Evolutionary conservation across 2,329 filamentous ascomycete genomes (phyloP).

Genomic region (Ilyonectria sp.): DNA sequence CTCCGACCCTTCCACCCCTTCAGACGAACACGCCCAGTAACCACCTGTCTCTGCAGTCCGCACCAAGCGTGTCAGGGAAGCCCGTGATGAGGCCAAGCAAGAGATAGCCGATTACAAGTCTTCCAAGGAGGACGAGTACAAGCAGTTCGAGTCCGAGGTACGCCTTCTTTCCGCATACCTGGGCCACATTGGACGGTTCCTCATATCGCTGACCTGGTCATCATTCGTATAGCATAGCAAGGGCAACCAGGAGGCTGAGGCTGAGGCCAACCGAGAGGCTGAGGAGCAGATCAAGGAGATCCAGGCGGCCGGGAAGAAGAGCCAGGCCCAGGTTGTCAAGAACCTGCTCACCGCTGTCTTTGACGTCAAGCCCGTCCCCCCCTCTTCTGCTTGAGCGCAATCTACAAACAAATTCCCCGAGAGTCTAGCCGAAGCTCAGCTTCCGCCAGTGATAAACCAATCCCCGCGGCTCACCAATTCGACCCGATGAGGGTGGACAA

Average conservation of each 20-base stretch:
- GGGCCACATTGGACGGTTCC: too few species aligned
- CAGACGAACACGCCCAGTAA: slow-evolving; percentile 18
- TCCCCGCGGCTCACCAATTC: slow-evolving; percentile 21
- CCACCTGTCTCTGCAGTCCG: slow-evolving; percentile 63
- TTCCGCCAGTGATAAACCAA: slow-evolving; percentile 19
- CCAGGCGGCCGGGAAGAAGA: slow-evolving; percentile 83
- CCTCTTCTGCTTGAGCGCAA: slow-evolving; percentile 48
- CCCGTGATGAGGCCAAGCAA: slow-evolving; percentile 95
- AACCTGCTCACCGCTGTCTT: slow-evolving; percentile 89
- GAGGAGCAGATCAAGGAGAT: slow-evolving; percentile 88
- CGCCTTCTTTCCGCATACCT: slow-evolving; percentile 21
- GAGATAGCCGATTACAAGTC: slow-evolving; percentile 95
- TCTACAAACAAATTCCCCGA: background rate
- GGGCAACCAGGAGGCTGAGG: slow-evolving; percentile 86
- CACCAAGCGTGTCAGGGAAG: slow-evolving; percentile 97
- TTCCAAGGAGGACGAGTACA: slow-evolving; percentile 94
- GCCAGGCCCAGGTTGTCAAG: slow-evolving; percentile 83
- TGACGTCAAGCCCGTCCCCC: slow-evolving; percentile 81
- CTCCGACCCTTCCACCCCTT: slow-evolving; percentile 22
- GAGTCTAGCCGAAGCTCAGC: slow-evolving; percentile 1
- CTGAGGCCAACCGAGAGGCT: slow-evolving; percentile 83
- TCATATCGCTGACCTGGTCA: slow-evolving; percentile 21
- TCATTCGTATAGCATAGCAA: slow-evolving; percentile 80
- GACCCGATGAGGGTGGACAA: slow-evolving; percentile 23
- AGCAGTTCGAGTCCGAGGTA: slow-evolving; percentile 87